Evolutionary conservation across 1,284 basidiomycete genomes (phyloP).

Genomic region (Ganoderma sinense): DNA sequence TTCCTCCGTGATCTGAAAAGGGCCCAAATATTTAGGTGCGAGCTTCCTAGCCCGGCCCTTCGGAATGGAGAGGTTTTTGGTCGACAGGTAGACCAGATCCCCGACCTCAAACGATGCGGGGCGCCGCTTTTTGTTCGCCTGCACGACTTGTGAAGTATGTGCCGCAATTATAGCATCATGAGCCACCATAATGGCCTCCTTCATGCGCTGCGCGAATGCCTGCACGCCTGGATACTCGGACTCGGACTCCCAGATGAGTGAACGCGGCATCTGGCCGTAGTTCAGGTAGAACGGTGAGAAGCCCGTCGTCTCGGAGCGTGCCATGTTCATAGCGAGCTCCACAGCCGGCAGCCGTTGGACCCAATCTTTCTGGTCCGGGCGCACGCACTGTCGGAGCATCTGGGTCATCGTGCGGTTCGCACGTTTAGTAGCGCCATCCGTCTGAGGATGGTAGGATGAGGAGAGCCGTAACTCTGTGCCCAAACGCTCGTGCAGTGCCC

Average conservation of each 20-base stretch:
- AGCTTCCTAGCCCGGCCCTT: background rate
- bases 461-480: background rate
- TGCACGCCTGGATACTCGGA: conserved; percentile 17
- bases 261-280: conserved; percentile 22
- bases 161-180: background rate
- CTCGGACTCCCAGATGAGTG: conserved; percentile 6
- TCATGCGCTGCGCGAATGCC: background rate
- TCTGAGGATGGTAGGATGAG: background rate
- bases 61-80: background rate
- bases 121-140: background rate
- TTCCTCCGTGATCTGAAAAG: background rate
- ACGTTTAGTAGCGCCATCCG: background rate
- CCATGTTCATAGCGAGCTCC: conserved; percentile 10
- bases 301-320: conserved; percentile 40
- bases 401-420: background rate
- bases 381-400: background rate
- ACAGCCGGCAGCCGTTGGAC: background rate
- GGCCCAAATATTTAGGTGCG: background rate
- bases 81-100: background rate
- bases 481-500: background rate
- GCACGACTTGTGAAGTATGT: background rate
- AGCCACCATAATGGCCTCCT: background rate
- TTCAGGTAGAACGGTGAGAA: conserved; percentile 41
- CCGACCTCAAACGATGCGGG: background rate
- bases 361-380: background rate